Evolutionary conservation across 306 rosid genomes (phyloP).

Genomic region (barrel medic (Medicago truncatula)): DNA sequence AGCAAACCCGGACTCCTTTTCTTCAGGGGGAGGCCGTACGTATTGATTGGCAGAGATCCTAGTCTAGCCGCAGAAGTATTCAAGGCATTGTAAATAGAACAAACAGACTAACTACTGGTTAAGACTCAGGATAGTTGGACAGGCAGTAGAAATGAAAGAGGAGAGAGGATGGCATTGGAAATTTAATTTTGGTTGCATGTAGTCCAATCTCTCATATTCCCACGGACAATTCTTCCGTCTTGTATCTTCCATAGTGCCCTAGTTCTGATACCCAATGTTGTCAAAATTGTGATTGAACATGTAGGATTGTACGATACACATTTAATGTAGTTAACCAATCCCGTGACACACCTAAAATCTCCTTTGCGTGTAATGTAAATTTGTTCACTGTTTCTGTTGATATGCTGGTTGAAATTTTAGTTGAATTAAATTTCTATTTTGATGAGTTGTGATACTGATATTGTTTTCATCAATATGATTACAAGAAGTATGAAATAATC

Average conservation of each 20-base stretch:
- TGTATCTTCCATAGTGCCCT: neutral
- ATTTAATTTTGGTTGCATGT: neutral
- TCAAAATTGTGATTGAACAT: neutral
- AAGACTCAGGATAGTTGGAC: neutral
- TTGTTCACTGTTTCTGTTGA: neutral
- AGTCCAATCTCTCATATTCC: neutral
- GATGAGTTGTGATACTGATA: conserved; percentile 20
- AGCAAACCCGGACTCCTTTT: no score
- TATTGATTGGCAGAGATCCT: no score
- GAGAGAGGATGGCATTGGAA: neutral
- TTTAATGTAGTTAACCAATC: conserved; percentile 1
- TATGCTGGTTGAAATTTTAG: conserved; percentile 23
- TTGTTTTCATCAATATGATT: conserved; percentile 27
- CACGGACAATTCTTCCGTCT: neutral
- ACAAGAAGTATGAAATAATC: conserved; percentile 28
- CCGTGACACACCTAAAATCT: neutral
- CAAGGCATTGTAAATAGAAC: neutral
- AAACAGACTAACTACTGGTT: neutral
- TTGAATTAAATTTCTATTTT: conserved; percentile 24
- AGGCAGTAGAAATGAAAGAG: neutral
- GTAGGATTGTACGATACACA: neutral
- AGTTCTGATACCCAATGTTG: neutral
- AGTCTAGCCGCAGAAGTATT: neutral
- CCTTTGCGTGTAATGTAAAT: neutral
- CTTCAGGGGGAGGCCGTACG: no score